Evolutionary conservation across 805 yeast species (phyloP).

Genomic region (Dipodascus albidus): DNA sequence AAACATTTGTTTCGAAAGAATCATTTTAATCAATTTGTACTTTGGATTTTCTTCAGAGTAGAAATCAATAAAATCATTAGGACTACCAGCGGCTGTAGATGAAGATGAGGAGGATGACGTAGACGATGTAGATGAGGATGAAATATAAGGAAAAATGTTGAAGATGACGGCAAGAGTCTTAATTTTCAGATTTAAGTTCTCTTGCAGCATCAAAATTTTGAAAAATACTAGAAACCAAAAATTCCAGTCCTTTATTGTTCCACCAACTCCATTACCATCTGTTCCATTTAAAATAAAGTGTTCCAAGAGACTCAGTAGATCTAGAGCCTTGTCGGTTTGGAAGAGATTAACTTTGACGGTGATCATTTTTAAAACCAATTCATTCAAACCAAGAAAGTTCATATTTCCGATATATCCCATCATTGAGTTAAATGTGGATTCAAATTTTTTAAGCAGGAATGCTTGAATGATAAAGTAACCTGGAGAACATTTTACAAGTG

Average conservation of each 20-base stretch:
- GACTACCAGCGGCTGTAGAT: not conserved
- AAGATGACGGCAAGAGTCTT: not conserved
- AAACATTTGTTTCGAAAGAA: not conserved
- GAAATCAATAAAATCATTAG: not conserved
- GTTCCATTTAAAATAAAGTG: not conserved
- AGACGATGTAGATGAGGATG: not conserved
- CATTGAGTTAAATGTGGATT: not conserved
- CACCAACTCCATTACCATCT: not conserved
- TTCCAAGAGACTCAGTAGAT: not conserved
- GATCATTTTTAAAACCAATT: not conserved
- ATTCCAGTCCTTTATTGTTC: not conserved
- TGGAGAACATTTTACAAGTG: not conserved
- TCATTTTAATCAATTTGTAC: not conserved
- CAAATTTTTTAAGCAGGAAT: not conserved
- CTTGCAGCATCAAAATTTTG: not conserved
- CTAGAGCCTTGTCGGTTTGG: not conserved
- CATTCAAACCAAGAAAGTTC: not conserved
- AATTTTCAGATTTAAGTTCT: not conserved
- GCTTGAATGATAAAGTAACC: not conserved
- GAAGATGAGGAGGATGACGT: not conserved
- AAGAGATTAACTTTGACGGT: not conserved
- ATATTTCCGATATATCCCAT: not conserved
- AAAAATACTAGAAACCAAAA: not conserved
- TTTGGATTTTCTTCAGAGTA: conserved; percentile 1
- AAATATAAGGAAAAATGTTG: not conserved